Evolutionary conservation across 176 grass and related monocot species (phyloP), one percentile per base, ranked within the genome.

Genomic region (Ananas comosus): DNA sequence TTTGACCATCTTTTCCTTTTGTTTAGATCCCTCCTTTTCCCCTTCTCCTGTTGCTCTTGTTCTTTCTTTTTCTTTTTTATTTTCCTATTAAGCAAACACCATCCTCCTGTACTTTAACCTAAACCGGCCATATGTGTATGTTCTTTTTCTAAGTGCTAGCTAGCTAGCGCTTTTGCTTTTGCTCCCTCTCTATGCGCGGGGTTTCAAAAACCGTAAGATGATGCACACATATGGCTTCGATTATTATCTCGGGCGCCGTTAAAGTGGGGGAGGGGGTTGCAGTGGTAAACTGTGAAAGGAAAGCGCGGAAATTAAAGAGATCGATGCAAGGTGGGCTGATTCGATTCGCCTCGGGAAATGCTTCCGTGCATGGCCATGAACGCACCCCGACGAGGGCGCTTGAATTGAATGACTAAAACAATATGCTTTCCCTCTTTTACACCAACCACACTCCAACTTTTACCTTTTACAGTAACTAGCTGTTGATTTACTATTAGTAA

Each of bases 311-410:
- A 73, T 48, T 29, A 17, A 67, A 67, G 13, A 67, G 6, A n/a
- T n/a, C n/a, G n/a, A n/a, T 49, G 29, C 9, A 22, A 50, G 65
- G 56, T 63, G 71, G n/a, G 56, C 54, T 73, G 71, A 73, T 73
- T 73, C 71, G 54, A 73, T 73, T 73, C 71, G 59, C 71, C 56
- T 73, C 6, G 71, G 71, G 71, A 73, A 73, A 64, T 73, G 71
- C 53, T 50, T 73, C 56, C 56, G 63, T 74, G 71, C 71, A 74
- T 49, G 33, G 5, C 33, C 33, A 42, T 42, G 33, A 42, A 8
- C 33, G 33, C 5, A 42, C 33, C 33, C 33, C 33, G 33, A 42
- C 33, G 33, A 42, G 33, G 33, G 29, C 29, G 3, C 29, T 1
- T 0, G 33, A 4, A 42, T 42, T 42, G 6, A 4, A 8, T 42